These are phyloP conservation scores for Keqinozyma sinolaborantium DNA, from an alignment of 1,139 yeast genomes.

Conservation along the genomic window DNA sequence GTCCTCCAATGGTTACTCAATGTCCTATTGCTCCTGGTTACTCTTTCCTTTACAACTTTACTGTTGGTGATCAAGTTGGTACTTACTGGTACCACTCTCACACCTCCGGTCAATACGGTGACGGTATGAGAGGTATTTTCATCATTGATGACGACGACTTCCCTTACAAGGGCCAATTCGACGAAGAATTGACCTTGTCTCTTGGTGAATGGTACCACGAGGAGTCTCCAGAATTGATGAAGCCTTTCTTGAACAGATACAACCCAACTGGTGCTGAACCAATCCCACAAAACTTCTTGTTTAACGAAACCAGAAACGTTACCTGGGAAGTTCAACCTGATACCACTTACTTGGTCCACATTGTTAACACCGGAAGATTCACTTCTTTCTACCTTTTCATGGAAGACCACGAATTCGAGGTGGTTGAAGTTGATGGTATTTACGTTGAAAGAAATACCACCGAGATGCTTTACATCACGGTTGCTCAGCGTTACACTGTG, in stretches of 20 bases:
- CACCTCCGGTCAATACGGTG: constrained; percentile 71
- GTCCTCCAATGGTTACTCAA: constrained; percentile 74
- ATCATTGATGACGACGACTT: constrained; percentile 62
- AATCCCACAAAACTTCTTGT: constrained; percentile 60
- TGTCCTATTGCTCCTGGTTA: constrained; percentile 73
- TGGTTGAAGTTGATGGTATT: constrained; percentile 75
- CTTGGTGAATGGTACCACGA: constrained; percentile 64
- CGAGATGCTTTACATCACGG: constrained; percentile 58
- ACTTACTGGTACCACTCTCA: constrained; percentile 87
- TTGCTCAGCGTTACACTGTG: constrained; percentile 70
- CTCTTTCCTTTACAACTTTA: constrained; percentile 62
- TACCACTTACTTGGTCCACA: constrained; percentile 59
- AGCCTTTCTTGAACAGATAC: constrained; percentile 52
- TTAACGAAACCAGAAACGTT: constrained; percentile 60
- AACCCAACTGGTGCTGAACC: constrained; percentile 88
- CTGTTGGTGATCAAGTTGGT: constrained; percentile 64
- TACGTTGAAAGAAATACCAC: constrained; percentile 56
- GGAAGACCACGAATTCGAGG: constrained; percentile 63
- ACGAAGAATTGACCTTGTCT: constrained; percentile 56
- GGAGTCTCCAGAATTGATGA: constrained; percentile 39
- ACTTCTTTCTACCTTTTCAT: constrained; percentile 67
- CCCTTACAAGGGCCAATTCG: constrained; percentile 46
- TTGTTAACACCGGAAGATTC: constrained; percentile 66
- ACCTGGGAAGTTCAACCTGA: constrained; percentile 58
- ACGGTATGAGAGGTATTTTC: constrained; percentile 73